A percentile compares a stretch with the other conserved stretches of the same genome.
phyloP scores from a whole-genome alignment of 2,329 filamentous ascomycete species.

The Escovopsis sp. region DNA sequence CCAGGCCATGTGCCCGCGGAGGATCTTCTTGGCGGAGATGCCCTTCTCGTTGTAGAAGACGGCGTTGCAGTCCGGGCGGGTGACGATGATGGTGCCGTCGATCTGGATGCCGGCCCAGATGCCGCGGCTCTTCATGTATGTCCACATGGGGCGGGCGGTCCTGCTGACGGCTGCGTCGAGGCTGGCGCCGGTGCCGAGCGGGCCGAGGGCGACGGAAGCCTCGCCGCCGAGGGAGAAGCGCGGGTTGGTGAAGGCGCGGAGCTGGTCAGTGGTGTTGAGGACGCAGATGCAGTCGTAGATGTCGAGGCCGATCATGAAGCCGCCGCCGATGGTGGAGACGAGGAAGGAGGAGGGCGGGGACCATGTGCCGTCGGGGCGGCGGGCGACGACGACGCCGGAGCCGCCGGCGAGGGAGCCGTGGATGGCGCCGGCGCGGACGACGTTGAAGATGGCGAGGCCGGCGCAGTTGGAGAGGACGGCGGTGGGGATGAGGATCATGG shows the following conservation, averaged over 20 bases:
- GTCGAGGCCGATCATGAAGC: conserved; percentile 58
- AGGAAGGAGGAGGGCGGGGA: conserved; percentile 59
- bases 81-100: conserved; percentile 67
- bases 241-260: conserved; percentile 53
- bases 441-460: conserved; percentile 50
- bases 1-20: conserved; percentile 25
- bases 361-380: conserved; percentile 46
- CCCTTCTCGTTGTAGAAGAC: conserved; percentile 53
- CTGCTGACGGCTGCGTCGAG: conserved; percentile 25
- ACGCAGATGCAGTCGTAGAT: conserved; percentile 67
- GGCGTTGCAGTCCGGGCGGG: conserved; percentile 64
- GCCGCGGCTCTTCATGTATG: conserved; percentile 68
- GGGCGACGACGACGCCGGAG: conserved; percentile 44
- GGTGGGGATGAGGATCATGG: conserved; percentile 23
- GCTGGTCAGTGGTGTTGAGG: conserved; percentile 53
- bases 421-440: conserved; percentile 44
- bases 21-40: conserved; percentile 23
- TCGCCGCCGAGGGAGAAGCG: conserved; percentile 56
- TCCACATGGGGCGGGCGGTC: conserved; percentile 50
- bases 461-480: conserved; percentile 38
- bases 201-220: conserved; percentile 48
- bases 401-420: conserved; percentile 42
- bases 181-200: conserved; percentile 46
- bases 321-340: conserved; percentile 54
- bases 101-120: conserved; percentile 67